These are phyloP conservation scores for Pyrenophora teres DNA, from an alignment of 2,329 filamentous ascomycete species.

Conservation along the genomic window DNA sequence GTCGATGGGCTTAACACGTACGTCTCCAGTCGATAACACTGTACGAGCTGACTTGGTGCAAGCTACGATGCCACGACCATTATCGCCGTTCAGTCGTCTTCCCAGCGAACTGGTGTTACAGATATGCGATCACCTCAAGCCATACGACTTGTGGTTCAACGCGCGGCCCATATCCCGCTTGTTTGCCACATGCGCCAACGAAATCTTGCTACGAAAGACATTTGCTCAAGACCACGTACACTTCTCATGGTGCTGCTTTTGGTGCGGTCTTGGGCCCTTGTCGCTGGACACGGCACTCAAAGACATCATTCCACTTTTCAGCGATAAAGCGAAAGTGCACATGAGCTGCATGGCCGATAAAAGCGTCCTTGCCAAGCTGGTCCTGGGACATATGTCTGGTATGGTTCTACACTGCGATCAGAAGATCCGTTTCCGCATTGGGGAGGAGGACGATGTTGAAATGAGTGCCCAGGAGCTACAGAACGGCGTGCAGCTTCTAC, in stretches of 20 bases:
- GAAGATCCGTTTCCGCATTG: constrained; percentile 2
- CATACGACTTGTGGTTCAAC: constrained; percentile 6
- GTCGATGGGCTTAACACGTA: background rate
- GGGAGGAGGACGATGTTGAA: background rate
- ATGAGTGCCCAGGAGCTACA: background rate
- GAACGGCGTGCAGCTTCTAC: background rate
- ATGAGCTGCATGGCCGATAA: constrained; percentile 2
- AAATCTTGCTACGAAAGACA: constrained; percentile 3
- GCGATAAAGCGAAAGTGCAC: background rate
- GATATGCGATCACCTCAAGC: constrained; percentile 6
- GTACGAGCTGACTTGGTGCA: background rate
- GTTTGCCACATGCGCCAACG: constrained; percentile 8
- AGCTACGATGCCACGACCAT: background rate
- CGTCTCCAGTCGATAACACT: background rate
- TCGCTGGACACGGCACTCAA: background rate
- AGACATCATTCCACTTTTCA: constrained; percentile 2
- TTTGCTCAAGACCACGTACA: constrained; percentile 3
- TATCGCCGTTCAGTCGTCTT: background rate
- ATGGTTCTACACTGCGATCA: constrained; percentile 5
- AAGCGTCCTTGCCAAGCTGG: background rate
- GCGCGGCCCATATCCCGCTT: constrained; percentile 6
- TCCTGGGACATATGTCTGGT: constrained; percentile 3
- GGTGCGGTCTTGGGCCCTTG: constrained; percentile 9
- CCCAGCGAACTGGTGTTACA: constrained; percentile 9
- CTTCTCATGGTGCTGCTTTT: constrained; percentile 14